A percentile compares a stretch with the other conserved stretches of the same genome.
phyloP scores from a whole-genome alignment of 345 rosid genomes.

The Mercurialis annua region DNA sequence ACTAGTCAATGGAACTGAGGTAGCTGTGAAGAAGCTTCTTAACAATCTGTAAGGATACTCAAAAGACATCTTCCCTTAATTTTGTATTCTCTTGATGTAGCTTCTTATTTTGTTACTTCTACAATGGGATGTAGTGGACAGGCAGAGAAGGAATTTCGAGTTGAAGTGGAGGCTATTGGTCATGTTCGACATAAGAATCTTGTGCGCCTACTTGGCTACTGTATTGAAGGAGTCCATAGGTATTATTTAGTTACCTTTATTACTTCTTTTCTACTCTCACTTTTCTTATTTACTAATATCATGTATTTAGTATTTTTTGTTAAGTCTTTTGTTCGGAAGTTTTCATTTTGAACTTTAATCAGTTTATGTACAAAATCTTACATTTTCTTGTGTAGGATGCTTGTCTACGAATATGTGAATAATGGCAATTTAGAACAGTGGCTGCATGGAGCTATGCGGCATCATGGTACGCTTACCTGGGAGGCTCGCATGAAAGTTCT shows the following conservation, averaged over 20 bases:
- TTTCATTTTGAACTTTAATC: background rate
- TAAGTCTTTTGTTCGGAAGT: background rate
- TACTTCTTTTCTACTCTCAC: background rate
- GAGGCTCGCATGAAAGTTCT: constrained; percentile 33
- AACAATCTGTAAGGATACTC: constrained; percentile 74
- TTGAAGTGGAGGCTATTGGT: constrained; percentile 97
- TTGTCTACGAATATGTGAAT: constrained; percentile 30
- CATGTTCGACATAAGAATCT: constrained; percentile 96
- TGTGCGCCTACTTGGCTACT: constrained; percentile 86
- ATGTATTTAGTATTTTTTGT: background rate
- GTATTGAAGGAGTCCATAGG: constrained; percentile 95
- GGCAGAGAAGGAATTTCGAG: constrained; percentile 95
- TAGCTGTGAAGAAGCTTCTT: constrained; percentile 95
- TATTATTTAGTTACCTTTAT: constrained; percentile 23
- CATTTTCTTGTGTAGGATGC: constrained; percentile 14
- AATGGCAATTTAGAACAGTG: constrained; percentile 30
- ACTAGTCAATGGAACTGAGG: constrained; percentile 86
- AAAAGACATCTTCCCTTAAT: background rate
- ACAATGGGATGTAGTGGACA: constrained; percentile 69
- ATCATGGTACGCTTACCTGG: constrained; percentile 26
- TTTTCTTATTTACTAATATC: background rate
- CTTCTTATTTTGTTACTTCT: constrained; percentile 13
- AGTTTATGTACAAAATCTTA: background rate
- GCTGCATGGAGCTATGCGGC: constrained; percentile 28
- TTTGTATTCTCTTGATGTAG: background rate